A percentile compares a stretch with the other conserved stretches of the same genome.
Evolutionary conservation across 805 yeast genomes (phyloP).

Genomic region (Dipodascopsis tothii): DNA sequence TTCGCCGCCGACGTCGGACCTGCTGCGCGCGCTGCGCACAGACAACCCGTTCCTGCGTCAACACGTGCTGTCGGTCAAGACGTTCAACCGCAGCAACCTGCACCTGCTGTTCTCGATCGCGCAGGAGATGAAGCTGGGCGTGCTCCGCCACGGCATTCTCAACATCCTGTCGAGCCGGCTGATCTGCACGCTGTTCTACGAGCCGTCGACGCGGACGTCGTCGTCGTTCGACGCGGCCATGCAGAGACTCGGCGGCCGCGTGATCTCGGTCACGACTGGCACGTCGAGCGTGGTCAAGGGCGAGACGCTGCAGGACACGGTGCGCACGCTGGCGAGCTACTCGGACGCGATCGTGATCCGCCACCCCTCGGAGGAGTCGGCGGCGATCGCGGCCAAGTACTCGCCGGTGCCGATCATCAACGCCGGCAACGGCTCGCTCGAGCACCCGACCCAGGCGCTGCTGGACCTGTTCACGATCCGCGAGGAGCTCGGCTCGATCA

Average conservation of each 20-base stretch:
- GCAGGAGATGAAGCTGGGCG: slow-evolving; percentile 94
- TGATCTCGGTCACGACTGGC: slow-evolving; percentile 73
- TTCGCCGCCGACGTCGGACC: slow-evolving; percentile 52
- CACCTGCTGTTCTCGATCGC: slow-evolving; percentile 94
- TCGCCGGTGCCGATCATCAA: slow-evolving; percentile 95
- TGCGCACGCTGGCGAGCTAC: slow-evolving; percentile 89
- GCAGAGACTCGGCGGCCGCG: slow-evolving; percentile 99
- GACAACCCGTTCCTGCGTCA: slow-evolving; percentile 87
- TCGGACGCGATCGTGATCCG: slow-evolving; percentile 95
- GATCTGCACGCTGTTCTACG: slow-evolving; percentile 91
- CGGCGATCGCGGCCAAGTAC: slow-evolving; percentile 88
- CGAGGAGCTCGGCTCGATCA: slow-evolving; percentile 97
- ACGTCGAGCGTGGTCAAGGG: slow-evolving; percentile 97
- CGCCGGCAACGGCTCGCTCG: slow-evolving; percentile 96
- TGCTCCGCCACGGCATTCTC: slow-evolving; percentile 90
- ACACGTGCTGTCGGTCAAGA: slow-evolving; percentile 80
- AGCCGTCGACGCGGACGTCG: slow-evolving; percentile 95
- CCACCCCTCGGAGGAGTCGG: slow-evolving; percentile 89
- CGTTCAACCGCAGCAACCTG: slow-evolving; percentile 78
- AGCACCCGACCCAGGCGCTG: slow-evolving; percentile 98
- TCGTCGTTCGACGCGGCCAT: slow-evolving; percentile 98
- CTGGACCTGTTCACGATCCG: slow-evolving; percentile 95
- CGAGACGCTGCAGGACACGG: slow-evolving; percentile 93
- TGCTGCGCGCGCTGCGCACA: slow-evolving; percentile 65
- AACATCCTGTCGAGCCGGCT: slow-evolving; percentile 86